Evolutionary conservation across 805 yeast genomes (phyloP), one percentile per base, ranked within the genome.

Genomic region (Lachancea fermentati): DNA sequence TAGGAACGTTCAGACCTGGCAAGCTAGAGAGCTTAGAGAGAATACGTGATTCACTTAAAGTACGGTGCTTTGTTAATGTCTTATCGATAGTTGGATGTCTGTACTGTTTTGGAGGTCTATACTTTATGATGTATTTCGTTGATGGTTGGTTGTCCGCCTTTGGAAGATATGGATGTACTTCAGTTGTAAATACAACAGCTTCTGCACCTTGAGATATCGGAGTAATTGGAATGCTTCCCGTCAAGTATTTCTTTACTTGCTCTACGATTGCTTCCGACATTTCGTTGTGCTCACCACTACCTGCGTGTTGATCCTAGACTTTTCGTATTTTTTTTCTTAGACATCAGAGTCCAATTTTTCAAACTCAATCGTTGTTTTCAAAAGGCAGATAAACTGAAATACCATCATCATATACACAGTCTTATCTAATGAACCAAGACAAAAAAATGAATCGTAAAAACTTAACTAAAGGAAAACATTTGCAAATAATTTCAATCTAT

Each of bases 181-280:
- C 44, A 0, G 91, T 72, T 9, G 67, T 57, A 59, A 84, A 85
- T 2, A 86, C 88, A 8, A 86, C 69, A 0, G 95, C 95, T 58
- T 87, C 96, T 1, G 96, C 96, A 18, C 96, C 96, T 55, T 87
- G 96, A 0, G 94, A 84, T 2, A 87, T 66, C 19, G 76, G 66
- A 1, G 60, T 53, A 4, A 82, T 55, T 0, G 79, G 76, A 5
- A 81, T 66, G 31, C 72, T 66, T 1, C 74, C 71, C 2, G 59
- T 54, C 16, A 81, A 55, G 16, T 69, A 62, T 1, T 48, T 31
- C 35, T 69, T 62, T 0, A 78, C 79, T 25, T 52, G 58, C 2
- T 54, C 62, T 5, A 82, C 44, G 1, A 80, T 64, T 19, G 63
- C 67, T 14, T 71, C 72, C 7, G 87, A 79, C 88, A 81, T 80